Percentiles rank a stretch among this genome's conserved stretches.
These are phyloP conservation scores for Hippophae tibetana DNA, from an alignment of 306 rosid species.

Conservation along the genomic window DNA sequence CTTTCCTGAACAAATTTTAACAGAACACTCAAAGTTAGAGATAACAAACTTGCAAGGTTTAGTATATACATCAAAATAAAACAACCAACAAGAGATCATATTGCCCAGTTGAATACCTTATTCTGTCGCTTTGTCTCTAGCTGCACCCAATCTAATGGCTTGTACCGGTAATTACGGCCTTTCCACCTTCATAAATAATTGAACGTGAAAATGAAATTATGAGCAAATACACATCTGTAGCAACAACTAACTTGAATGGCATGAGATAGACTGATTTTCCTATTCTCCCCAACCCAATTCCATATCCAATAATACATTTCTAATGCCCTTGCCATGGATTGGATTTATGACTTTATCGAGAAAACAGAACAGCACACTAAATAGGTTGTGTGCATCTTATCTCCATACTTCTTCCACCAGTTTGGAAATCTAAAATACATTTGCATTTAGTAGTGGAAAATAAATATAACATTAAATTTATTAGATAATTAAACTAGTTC, in stretches of 20 bases:
- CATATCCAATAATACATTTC: background rate
- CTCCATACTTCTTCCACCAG: background rate
- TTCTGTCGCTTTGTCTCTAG: constrained; percentile 45
- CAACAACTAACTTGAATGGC: background rate
- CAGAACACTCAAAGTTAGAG: background rate
- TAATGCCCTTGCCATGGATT: background rate
- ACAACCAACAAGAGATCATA: background rate
- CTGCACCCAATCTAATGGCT: constrained; percentile 48
- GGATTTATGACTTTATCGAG: background rate
- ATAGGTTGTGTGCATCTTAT: background rate
- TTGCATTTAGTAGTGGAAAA: too few species aligned
- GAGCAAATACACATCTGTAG: background rate
- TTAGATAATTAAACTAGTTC: too few species aligned
- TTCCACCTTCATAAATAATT: constrained; percentile 42
- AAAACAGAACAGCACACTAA: background rate
- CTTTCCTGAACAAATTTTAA: constrained; percentile 46
- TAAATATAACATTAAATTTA: too few species aligned
- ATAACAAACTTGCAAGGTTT: background rate
- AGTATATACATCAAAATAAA: background rate
- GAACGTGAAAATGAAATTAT: background rate
- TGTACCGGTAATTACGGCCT: constrained; percentile 45
- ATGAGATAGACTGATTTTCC: background rate
- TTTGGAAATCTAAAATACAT: too few species aligned
- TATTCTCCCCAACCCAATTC: too few species aligned
- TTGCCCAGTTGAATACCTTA: constrained; percentile 39